Base-by-base conservation (phyloP, 805 yeast genomes). In the Blastobotrys parvus region DNA sequence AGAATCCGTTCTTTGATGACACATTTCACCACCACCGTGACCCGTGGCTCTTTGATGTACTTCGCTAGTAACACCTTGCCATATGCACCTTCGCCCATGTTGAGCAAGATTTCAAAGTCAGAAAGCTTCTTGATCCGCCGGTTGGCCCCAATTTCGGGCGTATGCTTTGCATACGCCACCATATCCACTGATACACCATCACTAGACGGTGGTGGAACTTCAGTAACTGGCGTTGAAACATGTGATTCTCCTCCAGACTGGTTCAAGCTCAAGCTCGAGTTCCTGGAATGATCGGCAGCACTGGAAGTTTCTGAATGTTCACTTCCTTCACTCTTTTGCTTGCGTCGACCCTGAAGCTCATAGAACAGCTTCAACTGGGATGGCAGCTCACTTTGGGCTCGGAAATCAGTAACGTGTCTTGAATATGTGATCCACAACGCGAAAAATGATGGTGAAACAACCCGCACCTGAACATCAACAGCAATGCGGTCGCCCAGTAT, bases 31-130 rank as follows among this genome's bases (percentile, higher is more conserved):
- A 92, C 85, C 33, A 87, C 81, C 47, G 71, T 74, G 59, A 84
- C 80, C 2, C 63, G 63, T 0, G 75, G 71, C 52, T 83, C 87
- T 21, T 71, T 68, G 37, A 72, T 75, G 56, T 81, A 83, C 59
- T 74, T 74, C 3, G 85, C 92, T 19, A 86, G 70, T 20, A 86
- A 81, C 16, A 92, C 98, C 57, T 86, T 85, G 10, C 98, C 98
- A 57, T 92, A 92, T 0, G 97, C 96, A 31, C 98, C 98, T 60
- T 84, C 90, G 1, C 98, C 98, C 78, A 92, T 77, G 48, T 79
- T 77, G 58, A 84, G 82, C 35, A 87, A 37, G 1, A 84, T 73
- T 1, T 66, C 62, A 54, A 86, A 92, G 58, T 88, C 95, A 0
- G 71, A 60, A 49, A 86, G 73, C 47, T 77, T 75, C 58, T 85